Percentiles rank a stretch among this genome's conserved stretches.
These are phyloP conservation scores for Calonectria montana DNA, from an alignment of 2,329 filamentous ascomycete species.

Conservation along the genomic window DNA sequence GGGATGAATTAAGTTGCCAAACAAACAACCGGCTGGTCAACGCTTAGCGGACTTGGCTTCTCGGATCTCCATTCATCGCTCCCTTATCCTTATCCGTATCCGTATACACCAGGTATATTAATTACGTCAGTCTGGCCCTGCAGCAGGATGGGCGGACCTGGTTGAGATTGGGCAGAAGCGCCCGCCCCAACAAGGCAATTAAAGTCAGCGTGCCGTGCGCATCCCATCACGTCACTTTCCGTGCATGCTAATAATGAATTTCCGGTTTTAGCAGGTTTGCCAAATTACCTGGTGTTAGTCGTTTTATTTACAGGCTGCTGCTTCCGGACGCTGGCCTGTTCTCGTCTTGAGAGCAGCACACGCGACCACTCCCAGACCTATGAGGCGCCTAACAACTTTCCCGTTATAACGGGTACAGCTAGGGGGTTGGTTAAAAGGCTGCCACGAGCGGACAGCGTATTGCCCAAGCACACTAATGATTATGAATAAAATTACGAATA, in stretches of 20 bases:
- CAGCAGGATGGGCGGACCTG: conserved; percentile 12
- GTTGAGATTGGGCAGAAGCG: conserved; percentile 20
- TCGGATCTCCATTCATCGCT: conserved; percentile 13
- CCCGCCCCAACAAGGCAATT: conserved; percentile 19
- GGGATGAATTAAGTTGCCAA: neutral
- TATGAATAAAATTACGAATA: too few species aligned
- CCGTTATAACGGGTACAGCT: neutral
- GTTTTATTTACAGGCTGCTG: neutral
- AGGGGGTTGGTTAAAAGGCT: too few species aligned
- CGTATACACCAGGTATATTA: neutral
- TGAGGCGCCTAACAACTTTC: neutral
- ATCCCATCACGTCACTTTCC: conserved; percentile 21
- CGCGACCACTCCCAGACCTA: neutral
- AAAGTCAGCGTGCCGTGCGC: conserved; percentile 1
- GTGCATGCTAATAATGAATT: neutral
- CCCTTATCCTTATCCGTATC: conserved; percentile 24
- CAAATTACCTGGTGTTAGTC: neutral
- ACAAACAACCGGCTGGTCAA: neutral
- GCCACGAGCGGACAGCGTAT: too few species aligned
- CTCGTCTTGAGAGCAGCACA: neutral
- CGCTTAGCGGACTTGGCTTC: neutral
- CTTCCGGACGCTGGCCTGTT: neutral
- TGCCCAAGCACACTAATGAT: too few species aligned
- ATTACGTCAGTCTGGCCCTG: conserved; percentile 22
- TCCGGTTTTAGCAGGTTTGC: neutral